Evolutionary conservation across 805 yeast species (phyloP).

Genomic region (Diddensiella santjacobensis): DNA sequence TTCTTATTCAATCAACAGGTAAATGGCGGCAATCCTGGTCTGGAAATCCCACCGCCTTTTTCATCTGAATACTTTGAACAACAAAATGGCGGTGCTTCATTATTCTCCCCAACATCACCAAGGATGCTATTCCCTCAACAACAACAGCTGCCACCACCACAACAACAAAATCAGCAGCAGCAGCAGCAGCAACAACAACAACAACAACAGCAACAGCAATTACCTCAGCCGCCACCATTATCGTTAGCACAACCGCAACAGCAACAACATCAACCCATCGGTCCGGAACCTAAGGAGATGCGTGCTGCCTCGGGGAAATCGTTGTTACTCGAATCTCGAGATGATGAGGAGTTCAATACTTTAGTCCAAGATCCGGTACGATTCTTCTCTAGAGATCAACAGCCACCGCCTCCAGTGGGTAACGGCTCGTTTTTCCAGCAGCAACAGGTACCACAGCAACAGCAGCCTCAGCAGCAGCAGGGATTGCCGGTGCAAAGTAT

Average conservation of each 20-base stretch:
- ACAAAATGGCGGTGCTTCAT: conserved; percentile 7
- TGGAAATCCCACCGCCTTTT: conserved; percentile 18
- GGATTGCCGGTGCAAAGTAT: background rate
- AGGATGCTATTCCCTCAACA: conserved; percentile 21
- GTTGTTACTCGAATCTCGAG: conserved; percentile 30
- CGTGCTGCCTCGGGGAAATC: conserved; percentile 27
- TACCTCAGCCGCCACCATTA: too few species aligned
- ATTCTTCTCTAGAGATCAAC: conserved; percentile 18
- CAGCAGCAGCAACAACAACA: background rate
- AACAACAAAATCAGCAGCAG: background rate
- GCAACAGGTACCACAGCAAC: conserved; percentile 3
- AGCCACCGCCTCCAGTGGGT: background rate
- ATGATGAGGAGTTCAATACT: conserved; percentile 31
- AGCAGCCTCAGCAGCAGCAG: conserved; percentile 7
- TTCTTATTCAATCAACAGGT: conserved; percentile 7
- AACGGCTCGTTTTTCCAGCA: background rate
- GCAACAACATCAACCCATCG: background rate
- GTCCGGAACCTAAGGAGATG: conserved; percentile 4
- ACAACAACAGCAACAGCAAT: background rate
- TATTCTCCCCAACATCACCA: conserved; percentile 28
- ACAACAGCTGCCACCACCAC: conserved; percentile 3
- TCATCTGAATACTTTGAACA: conserved; percentile 12
- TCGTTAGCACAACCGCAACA: background rate
- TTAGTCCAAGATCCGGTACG: conserved; percentile 31
- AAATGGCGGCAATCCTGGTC: conserved; percentile 7